Percentiles rank a stretch among this genome's conserved stretches.
Conservation (phyloP, 2,329 filamentous ascomycete species). For the Calonectria pseudoreteaudii region DNA sequence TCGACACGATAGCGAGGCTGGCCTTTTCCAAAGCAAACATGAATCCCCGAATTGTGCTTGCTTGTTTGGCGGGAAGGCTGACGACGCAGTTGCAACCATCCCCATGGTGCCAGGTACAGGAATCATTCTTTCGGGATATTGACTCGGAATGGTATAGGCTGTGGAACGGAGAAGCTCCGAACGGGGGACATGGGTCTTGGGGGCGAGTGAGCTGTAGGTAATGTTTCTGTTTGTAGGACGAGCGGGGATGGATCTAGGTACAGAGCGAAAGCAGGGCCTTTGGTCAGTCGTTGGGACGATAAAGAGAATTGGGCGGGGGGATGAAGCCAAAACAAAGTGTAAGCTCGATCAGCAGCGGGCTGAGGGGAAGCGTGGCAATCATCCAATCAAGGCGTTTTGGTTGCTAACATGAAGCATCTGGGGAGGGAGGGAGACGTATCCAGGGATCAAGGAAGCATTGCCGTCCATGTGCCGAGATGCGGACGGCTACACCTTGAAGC, state of each 20-base stretch:
- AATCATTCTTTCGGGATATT: not conserved
- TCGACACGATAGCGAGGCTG: not conserved
- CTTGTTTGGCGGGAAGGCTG: not conserved
- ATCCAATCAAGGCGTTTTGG: conserved; percentile 31
- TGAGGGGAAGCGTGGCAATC: not conserved
- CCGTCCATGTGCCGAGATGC: conserved; percentile 29
- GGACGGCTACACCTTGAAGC: conserved; percentile 20
- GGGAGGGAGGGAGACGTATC: not conserved
- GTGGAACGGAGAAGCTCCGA: conserved; percentile 25
- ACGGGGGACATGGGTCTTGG: conserved; percentile 7
- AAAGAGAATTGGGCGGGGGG: not conserved
- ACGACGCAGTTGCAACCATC: not conserved
- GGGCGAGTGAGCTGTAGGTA: not conserved
- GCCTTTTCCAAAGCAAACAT: not conserved
- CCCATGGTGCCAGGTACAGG: not conserved
- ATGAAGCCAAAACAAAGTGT: conserved; percentile 13
- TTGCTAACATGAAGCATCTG: conserved; percentile 31
- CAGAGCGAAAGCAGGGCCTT: not conserved
- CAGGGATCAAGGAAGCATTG: conserved; percentile 12
- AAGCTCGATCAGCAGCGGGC: conserved; percentile 23
- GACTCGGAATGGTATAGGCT: conserved; percentile 5
- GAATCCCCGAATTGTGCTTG: not conserved
- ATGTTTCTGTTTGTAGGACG: not conserved
- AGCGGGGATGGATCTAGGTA: not conserved
- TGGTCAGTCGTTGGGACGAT: not conserved